Percentiles rank a stretch among this genome's conserved stretches.
Conservation (phyloP, 768 basidiomycete species). For the Calocybe indica region DNA sequence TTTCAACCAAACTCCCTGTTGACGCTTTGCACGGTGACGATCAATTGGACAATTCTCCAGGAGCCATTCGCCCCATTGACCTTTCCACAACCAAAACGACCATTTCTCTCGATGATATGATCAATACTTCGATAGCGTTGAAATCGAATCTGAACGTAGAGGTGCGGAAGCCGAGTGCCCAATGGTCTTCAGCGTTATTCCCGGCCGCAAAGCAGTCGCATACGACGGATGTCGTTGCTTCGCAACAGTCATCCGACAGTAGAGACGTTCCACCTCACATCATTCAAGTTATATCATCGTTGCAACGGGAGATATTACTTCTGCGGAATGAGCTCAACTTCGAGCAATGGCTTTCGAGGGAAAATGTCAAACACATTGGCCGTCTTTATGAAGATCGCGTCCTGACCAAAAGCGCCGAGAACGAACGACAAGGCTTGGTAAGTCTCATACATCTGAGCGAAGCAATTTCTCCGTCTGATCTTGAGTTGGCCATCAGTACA, state of each 20-base stretch:
- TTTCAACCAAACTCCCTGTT: constrained; percentile 26
- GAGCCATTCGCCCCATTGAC: constrained; percentile 27
- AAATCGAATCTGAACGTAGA: constrained; percentile 67
- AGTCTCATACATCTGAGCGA: constrained; percentile 15
- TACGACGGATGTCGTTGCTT: constrained; percentile 7
- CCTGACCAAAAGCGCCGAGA: constrained; percentile 68
- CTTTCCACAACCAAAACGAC: constrained; percentile 30
- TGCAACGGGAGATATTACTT: constrained; percentile 73
- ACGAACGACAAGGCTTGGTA: constrained; percentile 78
- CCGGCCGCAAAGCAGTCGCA: constrained; percentile 21
- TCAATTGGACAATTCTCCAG: constrained; percentile 17
- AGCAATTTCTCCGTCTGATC: not conserved
- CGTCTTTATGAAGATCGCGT: constrained; percentile 71
- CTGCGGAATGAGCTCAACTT: constrained; percentile 81
- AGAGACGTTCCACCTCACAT: constrained; percentile 37
- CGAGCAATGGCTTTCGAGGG: constrained; percentile 76
- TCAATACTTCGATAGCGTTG: constrained; percentile 63
- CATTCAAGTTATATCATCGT: constrained; percentile 57
- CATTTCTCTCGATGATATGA: constrained; percentile 72
- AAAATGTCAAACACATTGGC: constrained; percentile 81
- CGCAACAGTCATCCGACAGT: constrained; percentile 8
- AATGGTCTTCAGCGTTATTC: constrained; percentile 49
- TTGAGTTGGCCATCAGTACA: constrained; percentile 44
- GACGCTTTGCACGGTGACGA: constrained; percentile 11
- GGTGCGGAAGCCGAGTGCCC: constrained; percentile 41